A percentile compares a stretch with the other conserved stretches of the same genome.
Evolutionary conservation across 83 land plant species (phyloP).

Genomic region (Picea mariana): DNA sequence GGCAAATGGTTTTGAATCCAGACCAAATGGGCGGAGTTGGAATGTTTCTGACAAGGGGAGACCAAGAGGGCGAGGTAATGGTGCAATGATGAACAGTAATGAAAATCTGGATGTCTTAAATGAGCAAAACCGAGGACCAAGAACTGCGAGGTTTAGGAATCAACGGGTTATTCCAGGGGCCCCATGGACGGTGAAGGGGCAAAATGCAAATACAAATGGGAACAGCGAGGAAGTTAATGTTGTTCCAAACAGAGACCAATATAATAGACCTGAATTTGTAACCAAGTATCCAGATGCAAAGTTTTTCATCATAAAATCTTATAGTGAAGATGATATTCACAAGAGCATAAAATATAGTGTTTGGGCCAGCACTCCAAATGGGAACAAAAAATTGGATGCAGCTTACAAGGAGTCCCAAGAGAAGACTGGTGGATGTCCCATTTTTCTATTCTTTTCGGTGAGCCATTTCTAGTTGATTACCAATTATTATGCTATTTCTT

Average conservation of each 20-base stretch:
- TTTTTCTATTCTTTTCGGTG: conserved; percentile 89
- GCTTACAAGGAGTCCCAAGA: conserved; percentile 66
- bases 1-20: conserved; percentile 40
- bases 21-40: too few relatives aligned
- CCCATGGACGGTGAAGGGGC: conserved; percentile 33
- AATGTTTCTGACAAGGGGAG: too few relatives aligned
- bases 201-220: conserved; percentile 25
- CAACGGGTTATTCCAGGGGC: conserved; percentile 17
- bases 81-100: conserved; percentile 28
- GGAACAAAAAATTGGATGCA: conserved; percentile 74
- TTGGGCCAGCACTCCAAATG: conserved; percentile 92
- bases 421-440: conserved; percentile 53
- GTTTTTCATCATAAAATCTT: conserved; percentile 46
- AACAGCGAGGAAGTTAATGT: conserved; percentile 12
- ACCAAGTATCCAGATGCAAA: conserved; percentile 33
- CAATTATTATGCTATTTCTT: background rate
- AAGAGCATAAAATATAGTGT: conserved; percentile 26
- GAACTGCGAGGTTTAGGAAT: conserved; percentile 38
- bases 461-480: conserved; percentile 1
- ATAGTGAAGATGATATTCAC: too few relatives aligned
- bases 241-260: conserved; percentile 38
- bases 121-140: conserved; percentile 68
- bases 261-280: conserved; percentile 46
- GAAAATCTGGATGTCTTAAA: conserved; percentile 46
- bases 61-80: conserved; percentile 24